A percentile compares a stretch with the other conserved stretches of the same genome.
These are phyloP conservation scores for Pseudogymnoascus sp. DNA, from an alignment of 2,329 filamentous ascomycete species.

Conservation along the genomic window DNA sequence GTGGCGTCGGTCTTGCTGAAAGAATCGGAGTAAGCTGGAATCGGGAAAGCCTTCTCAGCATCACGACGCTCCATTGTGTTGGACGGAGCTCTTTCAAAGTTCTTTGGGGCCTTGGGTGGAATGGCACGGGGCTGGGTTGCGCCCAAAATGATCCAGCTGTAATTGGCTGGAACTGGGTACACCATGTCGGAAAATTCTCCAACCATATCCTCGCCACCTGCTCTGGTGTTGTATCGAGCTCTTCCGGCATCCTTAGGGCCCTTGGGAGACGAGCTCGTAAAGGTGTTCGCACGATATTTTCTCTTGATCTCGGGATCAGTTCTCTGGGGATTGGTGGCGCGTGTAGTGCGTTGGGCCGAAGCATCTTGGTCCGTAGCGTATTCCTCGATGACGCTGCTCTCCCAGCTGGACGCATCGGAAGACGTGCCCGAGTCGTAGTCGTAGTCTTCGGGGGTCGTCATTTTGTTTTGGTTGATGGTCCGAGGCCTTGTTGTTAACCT, in stretches of 20 bases:
- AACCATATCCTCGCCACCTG: neutral
- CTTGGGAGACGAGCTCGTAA: neutral
- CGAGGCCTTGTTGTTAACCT: neutral
- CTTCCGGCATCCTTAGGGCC: neutral
- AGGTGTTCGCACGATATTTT: neutral
- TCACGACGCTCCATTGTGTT: neutral
- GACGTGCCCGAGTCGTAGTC: neutral
- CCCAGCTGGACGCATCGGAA: neutral
- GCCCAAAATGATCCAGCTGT: slow-evolving; percentile 7
- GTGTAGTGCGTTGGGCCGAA: neutral
- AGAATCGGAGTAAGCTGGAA: neutral
- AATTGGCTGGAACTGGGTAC: slow-evolving; percentile 15
- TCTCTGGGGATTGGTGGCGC: neutral
- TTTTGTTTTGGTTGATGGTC: neutral
- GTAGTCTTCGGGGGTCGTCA: neutral
- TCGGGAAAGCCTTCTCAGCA: neutral
- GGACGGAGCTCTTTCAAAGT: neutral
- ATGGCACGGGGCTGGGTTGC: too few species aligned
- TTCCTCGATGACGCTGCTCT: neutral
- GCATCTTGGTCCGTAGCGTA: neutral
- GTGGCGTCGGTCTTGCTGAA: neutral
- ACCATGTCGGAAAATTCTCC: neutral
- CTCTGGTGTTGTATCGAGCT: neutral
- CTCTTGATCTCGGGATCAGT: neutral
- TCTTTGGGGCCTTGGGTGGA: neutral